A percentile compares a stretch with the other conserved stretches of the same genome.
Evolutionary conservation across 495 filamentous ascomycete species (phyloP).

Genomic region (Penicillium goetzii): DNA sequence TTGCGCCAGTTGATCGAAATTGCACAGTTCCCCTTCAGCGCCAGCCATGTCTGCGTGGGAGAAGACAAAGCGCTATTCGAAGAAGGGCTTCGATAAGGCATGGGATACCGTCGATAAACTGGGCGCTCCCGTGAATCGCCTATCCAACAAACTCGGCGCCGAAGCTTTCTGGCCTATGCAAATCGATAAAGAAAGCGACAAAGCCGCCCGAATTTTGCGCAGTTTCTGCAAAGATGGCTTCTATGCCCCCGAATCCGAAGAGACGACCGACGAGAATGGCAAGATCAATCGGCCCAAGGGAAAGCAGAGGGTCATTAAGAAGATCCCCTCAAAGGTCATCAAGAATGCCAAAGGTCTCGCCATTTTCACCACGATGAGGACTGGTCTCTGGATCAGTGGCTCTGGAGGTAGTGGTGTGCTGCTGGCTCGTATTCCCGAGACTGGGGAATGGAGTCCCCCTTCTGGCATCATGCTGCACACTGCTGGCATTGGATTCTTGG

Average conservation of each 20-base stretch:
- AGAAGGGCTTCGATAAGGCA: slow-evolving; percentile 60
- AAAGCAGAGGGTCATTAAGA: slow-evolving; percentile 74
- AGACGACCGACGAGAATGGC: slow-evolving; percentile 36
- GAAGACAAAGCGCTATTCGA: slow-evolving; percentile 48
- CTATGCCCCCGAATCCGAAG: slow-evolving; percentile 49
- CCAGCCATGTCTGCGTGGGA: slow-evolving; percentile 44
- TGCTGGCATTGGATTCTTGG: slow-evolving; percentile 81
- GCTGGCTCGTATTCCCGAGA: slow-evolving; percentile 70
- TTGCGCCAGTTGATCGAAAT: slow-evolving; percentile 1
- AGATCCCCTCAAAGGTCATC: slow-evolving; percentile 82
- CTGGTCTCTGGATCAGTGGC: slow-evolving; percentile 87
- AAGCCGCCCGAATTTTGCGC: slow-evolving; percentile 77
- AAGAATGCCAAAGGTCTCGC: slow-evolving; percentile 83
- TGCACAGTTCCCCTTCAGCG: not conserved
- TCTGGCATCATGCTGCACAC: slow-evolving; percentile 89
- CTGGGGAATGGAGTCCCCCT: slow-evolving; percentile 86
- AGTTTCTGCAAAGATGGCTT: slow-evolving; percentile 80
- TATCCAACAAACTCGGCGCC: slow-evolving; percentile 72
- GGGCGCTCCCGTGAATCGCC: slow-evolving; percentile 71
- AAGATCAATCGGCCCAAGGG: slow-evolving; percentile 60
- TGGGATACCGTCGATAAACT: slow-evolving; percentile 56
- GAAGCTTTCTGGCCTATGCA: slow-evolving; percentile 84
- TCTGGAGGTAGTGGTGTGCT: slow-evolving; percentile 81
- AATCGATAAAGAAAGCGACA: slow-evolving; percentile 80
- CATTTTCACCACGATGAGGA: slow-evolving; percentile 92